Evolutionary conservation across 352 stramenopile species (phyloP).

Genomic region (Pythium vanterpoolii): DNA sequence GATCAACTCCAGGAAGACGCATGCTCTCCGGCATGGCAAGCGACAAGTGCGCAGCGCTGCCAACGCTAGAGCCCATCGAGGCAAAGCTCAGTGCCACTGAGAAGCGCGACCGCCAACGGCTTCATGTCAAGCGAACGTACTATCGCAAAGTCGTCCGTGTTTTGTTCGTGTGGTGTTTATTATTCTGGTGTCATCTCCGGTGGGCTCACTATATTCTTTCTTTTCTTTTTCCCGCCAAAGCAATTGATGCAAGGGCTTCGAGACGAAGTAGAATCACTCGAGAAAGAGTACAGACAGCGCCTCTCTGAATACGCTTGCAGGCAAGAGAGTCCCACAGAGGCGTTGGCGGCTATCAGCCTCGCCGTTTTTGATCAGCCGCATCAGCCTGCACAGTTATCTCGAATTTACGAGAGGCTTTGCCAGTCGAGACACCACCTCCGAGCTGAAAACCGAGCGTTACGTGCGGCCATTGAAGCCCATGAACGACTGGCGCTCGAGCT

Average conservation of each 20-base stretch:
- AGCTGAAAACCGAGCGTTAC: slow-evolving; percentile 14
- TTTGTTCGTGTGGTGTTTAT: neutral
- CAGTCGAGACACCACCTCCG: slow-evolving; percentile 1
- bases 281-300: neutral
- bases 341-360: neutral
- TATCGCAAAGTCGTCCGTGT: slow-evolving; percentile 21
- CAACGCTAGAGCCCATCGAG: slow-evolving; percentile 14
- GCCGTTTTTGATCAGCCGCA: neutral
- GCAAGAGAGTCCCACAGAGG: neutral
- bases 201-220: neutral
- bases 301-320: neutral
- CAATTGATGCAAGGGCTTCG: slow-evolving; percentile 9
- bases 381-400: neutral
- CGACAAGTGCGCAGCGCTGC: neutral
- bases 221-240: neutral
- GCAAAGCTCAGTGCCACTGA: slow-evolving; percentile 14
- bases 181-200: neutral
- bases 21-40: neutral
- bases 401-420: neutral
- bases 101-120: slow-evolving; percentile 19
- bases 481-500: neutral
- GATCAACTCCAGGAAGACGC: neutral
- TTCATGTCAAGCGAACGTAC: slow-evolving; percentile 25
- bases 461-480: slow-evolving; percentile 6
- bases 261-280: neutral